Evolutionary conservation across 2,329 filamentous ascomycete species (phyloP).

Genomic region (Ophiostoma piceae): DNA sequence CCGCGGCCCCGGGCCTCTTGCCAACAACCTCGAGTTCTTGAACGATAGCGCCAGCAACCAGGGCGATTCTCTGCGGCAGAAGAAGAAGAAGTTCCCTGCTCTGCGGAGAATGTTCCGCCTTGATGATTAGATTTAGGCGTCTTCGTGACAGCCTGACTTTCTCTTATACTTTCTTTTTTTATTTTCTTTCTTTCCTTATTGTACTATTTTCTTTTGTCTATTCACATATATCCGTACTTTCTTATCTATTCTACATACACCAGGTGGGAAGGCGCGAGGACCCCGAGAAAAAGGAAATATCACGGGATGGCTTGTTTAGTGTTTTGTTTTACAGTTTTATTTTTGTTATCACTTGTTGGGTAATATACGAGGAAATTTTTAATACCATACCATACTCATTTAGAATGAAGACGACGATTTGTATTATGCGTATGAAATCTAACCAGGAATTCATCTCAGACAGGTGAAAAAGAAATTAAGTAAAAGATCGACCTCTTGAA

Average conservation of each 20-base stretch:
- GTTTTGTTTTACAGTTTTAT: not conserved
- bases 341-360: not conserved
- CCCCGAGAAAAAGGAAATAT: not conserved
- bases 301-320: not conserved
- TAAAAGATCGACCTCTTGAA: too few species aligned
- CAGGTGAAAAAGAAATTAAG: too few species aligned
- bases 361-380: conserved; percentile 3
- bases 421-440: too few species aligned
- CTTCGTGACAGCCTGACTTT: not conserved
- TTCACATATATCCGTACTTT: not conserved
- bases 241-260: conserved; percentile 4
- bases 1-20: conserved; percentile 12
- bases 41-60: not conserved
- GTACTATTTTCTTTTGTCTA: not conserved
- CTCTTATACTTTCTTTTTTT: not conserved
- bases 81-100: conserved; percentile 63
- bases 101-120: conserved; percentile 61
- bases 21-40: conserved; percentile 21
- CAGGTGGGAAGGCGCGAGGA: conserved; percentile 4
- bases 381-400: not conserved
- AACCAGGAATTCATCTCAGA: too few species aligned
- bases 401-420: not conserved
- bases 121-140: conserved; percentile 34
- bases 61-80: conserved; percentile 25
- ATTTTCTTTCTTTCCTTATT: not conserved